Base-by-base conservation (phyloP, 805 yeast species). In the Metschnikowia drakensbergensis region DNA sequence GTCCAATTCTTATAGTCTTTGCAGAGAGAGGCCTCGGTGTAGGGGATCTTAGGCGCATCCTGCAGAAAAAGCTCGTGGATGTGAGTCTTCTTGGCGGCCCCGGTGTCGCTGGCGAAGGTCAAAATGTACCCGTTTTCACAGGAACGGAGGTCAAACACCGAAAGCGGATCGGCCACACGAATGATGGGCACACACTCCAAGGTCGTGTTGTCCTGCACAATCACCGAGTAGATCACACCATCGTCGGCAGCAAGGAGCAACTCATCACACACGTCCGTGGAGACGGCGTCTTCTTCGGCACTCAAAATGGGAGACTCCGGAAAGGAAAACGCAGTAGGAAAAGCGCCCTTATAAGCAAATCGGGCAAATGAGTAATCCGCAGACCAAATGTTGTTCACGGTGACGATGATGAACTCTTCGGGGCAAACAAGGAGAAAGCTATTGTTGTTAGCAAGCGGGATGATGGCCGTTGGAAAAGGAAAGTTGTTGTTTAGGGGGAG, bases 1-100 rank as follows among this genome's bases (percentile, higher is more conserved):
- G 80, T 67, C 82, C 82, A 77, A 51, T 71, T 75, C 33, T 64
- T 66, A 58, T 66, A 71, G 46, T 64, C 71, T 2, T 57, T 56
- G 2, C 65, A 31, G 5, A 68, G 45, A 27, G 52, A 53, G 5
- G 64, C 66, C 28, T 47, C 54, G 25, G 64, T 64, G 40, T 58
- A 66, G 1, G 55, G 51, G 6, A 53, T 44, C 46, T 48, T 60
- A 1, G 6, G 11, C 3, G 6, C 30, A 5, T 36, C 42, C 5
- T 31, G 37, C 10, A 47, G 17, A 28, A 45, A 34, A 6, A 49
- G 43, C 9, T 37, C 13, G 5, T 50, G 37, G 4, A 75, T 54
- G 3, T 65, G 42, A 7, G 72, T 49, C 46, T 69, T 69, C 30
- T 74, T 69, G 45, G 70, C 68, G 3, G 66, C 56, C 0, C 77